These are phyloP conservation scores for Cladophialophora chaetospira DNA, from an alignment of 2,329 filamentous ascomycete species.

Conservation along the genomic window DNA sequence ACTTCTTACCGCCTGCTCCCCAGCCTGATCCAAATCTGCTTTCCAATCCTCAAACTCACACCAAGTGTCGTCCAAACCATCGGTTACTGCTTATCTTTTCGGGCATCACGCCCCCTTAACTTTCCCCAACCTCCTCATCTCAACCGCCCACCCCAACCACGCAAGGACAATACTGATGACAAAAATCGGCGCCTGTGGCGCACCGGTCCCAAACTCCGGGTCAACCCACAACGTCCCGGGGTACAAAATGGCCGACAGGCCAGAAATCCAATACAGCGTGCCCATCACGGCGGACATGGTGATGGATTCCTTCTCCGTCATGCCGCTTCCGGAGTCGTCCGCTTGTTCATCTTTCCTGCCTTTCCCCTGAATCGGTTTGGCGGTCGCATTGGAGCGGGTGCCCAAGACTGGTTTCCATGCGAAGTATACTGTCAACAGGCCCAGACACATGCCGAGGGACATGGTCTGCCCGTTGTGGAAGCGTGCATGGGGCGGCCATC, in stretches of 20 bases:
- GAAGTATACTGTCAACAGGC: slow-evolving; percentile 19
- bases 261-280: slow-evolving; percentile 49
- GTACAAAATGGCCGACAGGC: slow-evolving; percentile 49
- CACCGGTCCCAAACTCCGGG: slow-evolving; percentile 48
- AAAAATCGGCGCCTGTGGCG: slow-evolving; percentile 40
- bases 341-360: too few species aligned
- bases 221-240: slow-evolving; percentile 49
- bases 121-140: slow-evolving; percentile 17
- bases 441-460: slow-evolving; percentile 34
- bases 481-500: slow-evolving; percentile 53
- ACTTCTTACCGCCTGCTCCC: neutral
- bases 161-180: slow-evolving; percentile 11
- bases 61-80: too few species aligned
- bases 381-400: neutral
- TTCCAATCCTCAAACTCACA: neutral
- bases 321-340: neutral
- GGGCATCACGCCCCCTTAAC: too few species aligned
- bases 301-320: slow-evolving; percentile 19
- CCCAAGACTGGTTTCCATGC: slow-evolving; percentile 10
- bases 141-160: slow-evolving; percentile 33
- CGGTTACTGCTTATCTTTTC: too few species aligned
- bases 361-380: neutral
- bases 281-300: slow-evolving; percentile 43
- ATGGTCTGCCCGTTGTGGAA: slow-evolving; percentile 59
- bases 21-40: neutral